Evolutionary conservation across 805 yeast genomes (phyloP), one percentile per base, ranked within the genome.

Genomic region (Wickerhamomyces subpelliculosus): DNA sequence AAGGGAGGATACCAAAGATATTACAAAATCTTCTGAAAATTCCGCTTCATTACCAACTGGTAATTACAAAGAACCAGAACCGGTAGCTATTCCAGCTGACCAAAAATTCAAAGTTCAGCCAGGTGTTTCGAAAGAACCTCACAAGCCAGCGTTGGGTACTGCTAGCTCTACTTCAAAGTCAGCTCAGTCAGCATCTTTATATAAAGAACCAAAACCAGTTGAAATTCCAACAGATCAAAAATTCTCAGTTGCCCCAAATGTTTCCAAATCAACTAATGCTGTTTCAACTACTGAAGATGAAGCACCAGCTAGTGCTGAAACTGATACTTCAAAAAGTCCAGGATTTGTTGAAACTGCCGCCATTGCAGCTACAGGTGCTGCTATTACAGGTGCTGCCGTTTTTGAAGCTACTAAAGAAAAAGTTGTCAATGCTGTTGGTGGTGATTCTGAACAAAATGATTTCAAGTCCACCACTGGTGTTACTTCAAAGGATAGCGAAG

Each of bases 181-280:
- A n/a, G n/a, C n/a, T n/a, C 22, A 18, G 10, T 14, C 35, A 4
- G 10, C 16, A 22, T 26, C 36, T 11, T 41, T 26, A 5, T 46
- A 48, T 31, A 21, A 32, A 5, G 49, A 45, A 28, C 43, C 47
- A 9, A 35, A 30, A 17, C 39, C 48, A 17, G 48, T 47, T 26
- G 51, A 38, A 26, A 44, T 49, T 14, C 55, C 54, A 36, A 44
- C 20, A 16, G 39, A 40, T 2, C 52, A 51, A 27, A 47, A 49
- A 37, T 47, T 47, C 26, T 16, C 36, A 23, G 47, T 43, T n/a
- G 43, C 32, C 19, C 38, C 42, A 11, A 38, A 27, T 38, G 40
- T 42, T 12, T 32, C 46, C 5, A 32, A 40, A 5, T 32, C 21
- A 22, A 20, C 44, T n/a, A 41, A 22, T 20, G 24, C 31, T 22